Evolutionary conservation across 1,139 yeast species (phyloP).

Genomic region (Debaryomyces coudertii): DNA sequence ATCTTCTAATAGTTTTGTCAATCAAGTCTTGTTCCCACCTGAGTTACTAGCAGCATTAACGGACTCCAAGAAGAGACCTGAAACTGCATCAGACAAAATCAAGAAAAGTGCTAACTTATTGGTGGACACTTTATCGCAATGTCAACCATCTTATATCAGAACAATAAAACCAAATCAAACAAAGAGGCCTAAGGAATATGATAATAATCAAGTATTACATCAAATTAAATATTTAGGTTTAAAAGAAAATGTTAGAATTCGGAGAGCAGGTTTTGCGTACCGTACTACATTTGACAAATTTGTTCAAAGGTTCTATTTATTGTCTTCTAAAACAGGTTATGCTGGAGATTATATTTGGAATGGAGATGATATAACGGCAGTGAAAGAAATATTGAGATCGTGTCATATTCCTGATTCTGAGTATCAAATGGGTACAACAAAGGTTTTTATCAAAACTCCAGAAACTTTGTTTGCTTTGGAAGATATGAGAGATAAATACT

Average conservation of each 20-base stretch:
- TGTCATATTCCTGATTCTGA: slow-evolving; percentile 81
- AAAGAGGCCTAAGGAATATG: slow-evolving; percentile 88
- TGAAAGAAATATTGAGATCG: slow-evolving; percentile 73
- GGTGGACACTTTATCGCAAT: slow-evolving; percentile 84
- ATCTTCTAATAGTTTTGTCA: slow-evolving; percentile 68
- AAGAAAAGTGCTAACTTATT: slow-evolving; percentile 88
- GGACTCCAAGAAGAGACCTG: slow-evolving; percentile 82
- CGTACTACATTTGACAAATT: slow-evolving; percentile 96
- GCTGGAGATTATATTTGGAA: slow-evolving; percentile 98
- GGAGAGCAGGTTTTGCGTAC: slow-evolving; percentile 99
- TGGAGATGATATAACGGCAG: slow-evolving; percentile 85
- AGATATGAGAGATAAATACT: slow-evolving; percentile 94
- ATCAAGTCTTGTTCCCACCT: slow-evolving; percentile 73
- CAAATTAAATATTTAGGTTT: slow-evolving; percentile 95
- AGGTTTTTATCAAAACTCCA: slow-evolving; percentile 94
- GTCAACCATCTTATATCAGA: slow-evolving; percentile 95
- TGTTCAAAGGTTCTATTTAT: slow-evolving; percentile 90
- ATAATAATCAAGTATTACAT: slow-evolving; percentile 86
- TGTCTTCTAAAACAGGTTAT: slow-evolving; percentile 89
- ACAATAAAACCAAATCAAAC: slow-evolving; percentile 97
- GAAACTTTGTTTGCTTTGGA: slow-evolving; percentile 95
- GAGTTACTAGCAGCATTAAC: slow-evolving; percentile 57
- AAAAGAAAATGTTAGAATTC: slow-evolving; percentile 94
- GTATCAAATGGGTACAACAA: slow-evolving; percentile 92
- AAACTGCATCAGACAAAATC: slow-evolving; percentile 97